Base-by-base conservation (phyloP, 2,329 filamentous ascomycete genomes). In the Coleophoma crateriformis region DNA sequence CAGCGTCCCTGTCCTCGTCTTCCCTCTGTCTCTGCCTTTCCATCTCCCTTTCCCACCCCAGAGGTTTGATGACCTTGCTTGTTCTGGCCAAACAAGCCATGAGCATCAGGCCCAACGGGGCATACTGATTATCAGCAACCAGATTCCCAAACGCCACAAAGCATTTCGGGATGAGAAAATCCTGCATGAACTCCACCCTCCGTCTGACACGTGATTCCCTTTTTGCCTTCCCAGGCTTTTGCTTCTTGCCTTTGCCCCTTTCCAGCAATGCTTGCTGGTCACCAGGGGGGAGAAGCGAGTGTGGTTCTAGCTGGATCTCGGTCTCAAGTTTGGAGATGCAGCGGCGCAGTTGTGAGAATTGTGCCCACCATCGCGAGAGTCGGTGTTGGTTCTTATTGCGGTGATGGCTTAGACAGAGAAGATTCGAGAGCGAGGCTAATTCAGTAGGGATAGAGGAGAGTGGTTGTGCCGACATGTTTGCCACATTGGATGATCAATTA, bases 351-450 rank as follows among this genome's bases (percentile, higher is more conserved):
- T 85, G 76, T 51, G 77, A 77, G 53, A 95, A 80, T 63, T 72
- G 75, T 60, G 82, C 79, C 83, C 87, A 96, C 90, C 91, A 96
- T 60, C 81, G 79, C 20, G 83, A 79, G 53, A 77, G 75, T 50
- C 82, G 82, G 68, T 96, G 91, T 70, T 96, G 91, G 71, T 95
- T 96, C 63, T 83, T 85, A 72, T 96, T 91, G 61, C 90, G 87
- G 63, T 88, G 82, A 66, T 84, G 80, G 62, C 95, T 80, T 58
- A 86, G 77, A 60, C 85, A 74, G 46, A 95, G 79, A 38, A 90
- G 69, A 46, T 77, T 64, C 33, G 71, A 58, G 17, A 74, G 60
- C 1, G 70, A 63, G 4, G 59, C 48, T 43, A 79, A 66, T 38
- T 38, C 35, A 7, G 35, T 13, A 7, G 14, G 35, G 35, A 38